These are phyloP conservation scores for Lipomyces mesembrius DNA, from an alignment of 805 yeast species.

Conservation along the genomic window DNA sequence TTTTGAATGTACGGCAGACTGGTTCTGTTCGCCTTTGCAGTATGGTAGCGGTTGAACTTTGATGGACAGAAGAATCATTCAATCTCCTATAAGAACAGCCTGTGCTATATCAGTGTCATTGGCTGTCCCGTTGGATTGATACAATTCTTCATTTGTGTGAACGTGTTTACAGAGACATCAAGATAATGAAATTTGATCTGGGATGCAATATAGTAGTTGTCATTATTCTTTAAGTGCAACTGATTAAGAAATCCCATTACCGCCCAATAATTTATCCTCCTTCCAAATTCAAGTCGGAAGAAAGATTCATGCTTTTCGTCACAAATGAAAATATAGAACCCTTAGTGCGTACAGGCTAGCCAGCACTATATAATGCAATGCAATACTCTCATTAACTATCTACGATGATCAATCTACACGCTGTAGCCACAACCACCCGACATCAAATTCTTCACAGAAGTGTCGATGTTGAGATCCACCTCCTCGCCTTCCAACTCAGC, in stretches of 20 bases:
- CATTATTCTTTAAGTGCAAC: not conserved
- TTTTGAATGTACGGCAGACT: not conserved
- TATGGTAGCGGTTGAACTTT: conserved; percentile 19
- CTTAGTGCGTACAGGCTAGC: conserved; percentile 1
- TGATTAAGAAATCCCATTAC: not conserved
- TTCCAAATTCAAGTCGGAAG: not conserved
- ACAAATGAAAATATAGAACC: conserved; percentile 4
- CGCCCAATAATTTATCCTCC: not conserved
- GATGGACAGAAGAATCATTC: conserved; percentile 20
- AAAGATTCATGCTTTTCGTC: not conserved
- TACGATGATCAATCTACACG: conserved; percentile 5
- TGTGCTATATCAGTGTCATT: conserved; percentile 5
- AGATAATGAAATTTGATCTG: not conserved
- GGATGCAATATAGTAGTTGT: not conserved
- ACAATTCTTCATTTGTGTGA: conserved; percentile 9
- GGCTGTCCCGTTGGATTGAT: conserved; percentile 36
- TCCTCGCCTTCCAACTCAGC: conserved; percentile 34
- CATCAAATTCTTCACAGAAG: conserved; percentile 12
- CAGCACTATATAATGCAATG: not conserved
- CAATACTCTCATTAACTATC: not conserved
- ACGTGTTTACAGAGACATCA: not conserved
- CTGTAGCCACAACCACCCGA: conserved; percentile 11
- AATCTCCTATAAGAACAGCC: conserved; percentile 32
- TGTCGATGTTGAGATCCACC: conserved; percentile 22
- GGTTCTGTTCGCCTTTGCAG: not conserved